Base-by-base conservation (phyloP, 2,329 filamentous ascomycete genomes). In the Colletotrichum tofieldiae region DNA sequence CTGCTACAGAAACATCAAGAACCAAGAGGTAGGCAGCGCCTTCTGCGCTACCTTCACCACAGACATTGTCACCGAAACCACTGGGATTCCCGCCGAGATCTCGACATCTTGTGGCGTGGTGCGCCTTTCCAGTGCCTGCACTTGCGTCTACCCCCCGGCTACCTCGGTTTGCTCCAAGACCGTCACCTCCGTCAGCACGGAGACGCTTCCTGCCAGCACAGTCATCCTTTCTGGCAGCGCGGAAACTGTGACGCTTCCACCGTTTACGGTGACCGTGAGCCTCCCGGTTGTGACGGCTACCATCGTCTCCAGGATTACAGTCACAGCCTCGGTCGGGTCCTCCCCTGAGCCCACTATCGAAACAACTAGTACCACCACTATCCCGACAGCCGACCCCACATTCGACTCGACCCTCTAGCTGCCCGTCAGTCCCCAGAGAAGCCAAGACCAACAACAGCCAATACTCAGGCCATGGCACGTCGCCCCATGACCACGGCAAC, bases 21-120 rank as follows among this genome's bases (percentile, higher is more conserved):
- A 26, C 18, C 26, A 56, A 20, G 16, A 18, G 16, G 18, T n/a
- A 32, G 52, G 29, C 14, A 56, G 52, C 29, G 52, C 52, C 52
- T 56, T 56, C 32, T 56, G 52, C 32, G 26, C 52, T 5, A 23
- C 52, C 2, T 56, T 56, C 52, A 56, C 52, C 52, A 56, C 52
- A 32, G 23, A 23, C 32, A 5, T 56, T 26, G 32, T 56, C 52
- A 35, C 29, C 52, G 43, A 18, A 9, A 45, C 43, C 16, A 4
- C 8, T 5, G 43, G 6, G 7, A 18, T 45, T 18, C 43, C 43
- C 18, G 18, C 43, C 18, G 43, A 14, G 43, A 45, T 45, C 43
- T 45, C 20, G 43, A 18, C 43, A 8, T 45, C 43, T 7, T 45
- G 43, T 16, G 43, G 43, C 5, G 43, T 45, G 18, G 16, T 8